Conservation (phyloP, 768 basidiomycete genomes). For the Xerocomellus dryophilus region DNA sequence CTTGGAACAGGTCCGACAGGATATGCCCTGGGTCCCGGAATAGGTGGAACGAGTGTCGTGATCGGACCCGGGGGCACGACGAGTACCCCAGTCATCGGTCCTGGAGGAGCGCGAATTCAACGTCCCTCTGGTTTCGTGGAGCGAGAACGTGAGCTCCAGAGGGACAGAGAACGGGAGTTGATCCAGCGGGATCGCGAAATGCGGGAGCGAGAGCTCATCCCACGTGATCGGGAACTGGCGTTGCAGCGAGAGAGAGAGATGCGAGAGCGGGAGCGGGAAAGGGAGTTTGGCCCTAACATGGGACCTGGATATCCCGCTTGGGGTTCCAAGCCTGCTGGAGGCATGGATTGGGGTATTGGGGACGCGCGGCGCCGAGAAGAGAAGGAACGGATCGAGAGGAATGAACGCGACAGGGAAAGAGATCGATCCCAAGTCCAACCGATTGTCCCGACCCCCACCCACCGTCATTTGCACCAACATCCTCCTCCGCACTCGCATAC, state of each 20-base stretch:
- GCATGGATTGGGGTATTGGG: slow-evolving; percentile 33
- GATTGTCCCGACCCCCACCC: slow-evolving; percentile 21
- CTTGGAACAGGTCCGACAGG: slow-evolving; percentile 16
- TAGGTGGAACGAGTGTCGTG: slow-evolving; percentile 20
- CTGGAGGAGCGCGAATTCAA: slow-evolving; percentile 21
- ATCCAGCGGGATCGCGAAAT: slow-evolving; percentile 30
- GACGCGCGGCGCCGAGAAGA: slow-evolving; percentile 38
- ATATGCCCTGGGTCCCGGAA: slow-evolving; percentile 23
- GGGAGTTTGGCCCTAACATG: slow-evolving; percentile 25
- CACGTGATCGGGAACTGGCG: slow-evolving; percentile 23
- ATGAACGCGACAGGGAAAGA: slow-evolving; percentile 28
- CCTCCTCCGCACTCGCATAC: slow-evolving; percentile 34
- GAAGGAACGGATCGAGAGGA: slow-evolving; percentile 24
- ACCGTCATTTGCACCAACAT: slow-evolving; percentile 36
- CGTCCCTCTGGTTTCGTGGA: slow-evolving; percentile 34
- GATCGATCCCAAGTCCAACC: slow-evolving; percentile 30
- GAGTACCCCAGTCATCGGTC: slow-evolving; percentile 14
- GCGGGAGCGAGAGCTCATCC: slow-evolving; percentile 19
- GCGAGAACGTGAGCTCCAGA: slow-evolving; percentile 23
- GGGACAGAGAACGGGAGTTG: slow-evolving; percentile 27
- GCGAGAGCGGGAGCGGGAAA: slow-evolving; percentile 24
- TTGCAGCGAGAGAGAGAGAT: slow-evolving; percentile 25
- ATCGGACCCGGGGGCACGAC: slow-evolving; percentile 27
- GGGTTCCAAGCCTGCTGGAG: slow-evolving; percentile 34
- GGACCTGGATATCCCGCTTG: slow-evolving; percentile 25